Evolutionary conservation across 495 filamentous ascomycete genomes (phyloP).

Genomic region (Rhypophila decipiens): DNA sequence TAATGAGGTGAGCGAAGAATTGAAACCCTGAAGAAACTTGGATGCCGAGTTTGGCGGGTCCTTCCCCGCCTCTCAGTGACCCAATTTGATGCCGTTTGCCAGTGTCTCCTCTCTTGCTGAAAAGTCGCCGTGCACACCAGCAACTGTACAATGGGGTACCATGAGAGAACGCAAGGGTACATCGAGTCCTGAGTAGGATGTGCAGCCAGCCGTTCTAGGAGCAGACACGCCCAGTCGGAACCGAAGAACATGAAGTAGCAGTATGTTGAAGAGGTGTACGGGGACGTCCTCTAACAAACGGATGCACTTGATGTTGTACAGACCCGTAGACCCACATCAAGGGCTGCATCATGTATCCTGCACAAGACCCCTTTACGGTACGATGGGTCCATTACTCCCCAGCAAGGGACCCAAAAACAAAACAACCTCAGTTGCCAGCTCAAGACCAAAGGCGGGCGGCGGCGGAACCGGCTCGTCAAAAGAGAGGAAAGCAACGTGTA

Average conservation of each 20-base stretch:
- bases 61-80: too few species aligned
- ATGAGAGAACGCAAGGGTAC: slow-evolving; percentile 21
- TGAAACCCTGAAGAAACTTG: too few species aligned
- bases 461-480: background rate
- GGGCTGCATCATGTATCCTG: background rate
- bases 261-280: slow-evolving; percentile 4
- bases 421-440: background rate
- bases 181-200: slow-evolving; percentile 10
- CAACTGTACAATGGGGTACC: slow-evolving; percentile 30
- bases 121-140: too few species aligned
- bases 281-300: slow-evolving; percentile 11
- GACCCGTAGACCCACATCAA: slow-evolving; percentile 2
- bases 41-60: too few species aligned
- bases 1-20: too few species aligned
- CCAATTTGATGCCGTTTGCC: too few species aligned
- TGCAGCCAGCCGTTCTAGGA: slow-evolving; percentile 9
- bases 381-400: background rate
- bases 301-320: slow-evolving; percentile 12
- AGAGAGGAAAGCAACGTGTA: background rate
- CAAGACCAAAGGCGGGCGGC: background rate
- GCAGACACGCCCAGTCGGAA: slow-evolving; percentile 17
- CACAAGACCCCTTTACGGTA: background rate
- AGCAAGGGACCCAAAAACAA: background rate
- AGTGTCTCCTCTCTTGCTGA: too few species aligned
- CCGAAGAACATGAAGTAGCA: slow-evolving; percentile 14